Conservation (phyloP, 805 yeast genomes). For the Candida silvatica region DNA sequence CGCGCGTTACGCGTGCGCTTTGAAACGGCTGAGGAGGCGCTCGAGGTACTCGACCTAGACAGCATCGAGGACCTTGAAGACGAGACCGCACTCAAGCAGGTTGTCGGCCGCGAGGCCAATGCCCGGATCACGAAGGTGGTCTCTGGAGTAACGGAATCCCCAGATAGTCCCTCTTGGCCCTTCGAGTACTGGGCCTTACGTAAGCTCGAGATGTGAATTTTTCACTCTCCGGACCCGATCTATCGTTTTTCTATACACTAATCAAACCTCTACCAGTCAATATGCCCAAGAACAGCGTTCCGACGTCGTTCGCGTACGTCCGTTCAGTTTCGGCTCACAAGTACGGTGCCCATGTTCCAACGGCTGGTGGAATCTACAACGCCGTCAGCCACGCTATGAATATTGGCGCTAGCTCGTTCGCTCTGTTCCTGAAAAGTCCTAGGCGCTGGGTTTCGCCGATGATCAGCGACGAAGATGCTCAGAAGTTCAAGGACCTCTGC, state of each 20-base stretch:
- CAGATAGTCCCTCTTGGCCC: no score
- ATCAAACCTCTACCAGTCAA: no score
- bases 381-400: constrained; percentile 34
- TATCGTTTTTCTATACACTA: no score
- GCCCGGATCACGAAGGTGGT: no score
- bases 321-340: no score
- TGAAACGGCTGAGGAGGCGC: background rate
- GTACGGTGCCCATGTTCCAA: constrained; percentile 87
- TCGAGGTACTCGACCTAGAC: background rate
- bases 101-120: no score
- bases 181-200: no score
- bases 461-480: constrained; percentile 56
- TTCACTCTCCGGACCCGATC: no score
- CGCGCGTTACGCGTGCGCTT: constrained; percentile 1
- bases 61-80: background rate
- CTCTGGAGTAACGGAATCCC: no score
- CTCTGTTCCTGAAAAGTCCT: constrained; percentile 84
- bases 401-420: constrained; percentile 73
- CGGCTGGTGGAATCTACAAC: constrained; percentile 56
- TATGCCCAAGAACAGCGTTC: constrained; percentile 8
- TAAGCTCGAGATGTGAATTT: no score
- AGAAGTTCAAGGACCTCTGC: constrained; percentile 58
- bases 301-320: constrained; percentile 25
- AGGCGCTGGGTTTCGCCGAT: constrained; percentile 86
- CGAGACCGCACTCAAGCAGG: no score